Base-by-base conservation (phyloP, 192 early-diverging fungal species). In the Coemansia sp. region DNA sequence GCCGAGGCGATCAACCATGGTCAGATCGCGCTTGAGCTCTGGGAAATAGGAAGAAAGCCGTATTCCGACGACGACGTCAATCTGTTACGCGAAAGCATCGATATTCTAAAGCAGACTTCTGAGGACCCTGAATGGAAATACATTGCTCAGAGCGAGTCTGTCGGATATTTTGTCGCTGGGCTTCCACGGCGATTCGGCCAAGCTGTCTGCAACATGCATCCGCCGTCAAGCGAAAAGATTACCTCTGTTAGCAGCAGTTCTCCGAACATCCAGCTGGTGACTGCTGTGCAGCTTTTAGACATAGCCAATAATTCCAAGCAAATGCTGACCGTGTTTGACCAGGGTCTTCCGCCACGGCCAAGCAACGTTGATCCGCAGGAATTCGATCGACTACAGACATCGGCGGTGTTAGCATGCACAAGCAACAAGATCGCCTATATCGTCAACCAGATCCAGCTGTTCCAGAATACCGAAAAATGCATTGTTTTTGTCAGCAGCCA, bases 401-500 rank as follows among this genome's bases (percentile, higher is more conserved):
- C 78, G 1, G 28, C 11, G 4, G 28, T 67, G 3, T 7, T 22
- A 6, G 48, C 52, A 4, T 67, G 66, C 51, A 66, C 78, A 31
- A 69, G 73, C 57, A 75, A 68, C 64, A 81, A 81, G 52, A 60
- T 81, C 4, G 60, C 73, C 2, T 81, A 72, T 50, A 33, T 81
- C 2, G 42, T 75, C 50, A 63, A 75, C 56, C 32, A 67, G 25
- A 25, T 81, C 45, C 22, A 34, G 18, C 67, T 56, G 32, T 64
- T 67, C 57, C 45, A 61, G 48, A 30, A 42, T n/a, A 56, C 67
- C 33, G 80, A 82, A 68, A 82, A 82, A 38, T 82, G 80, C 65
- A 73, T 82, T 30, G 62, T 82, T 0, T 82, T 82, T 74, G 72
- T 64, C 10, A 73, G 49, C 62, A 63, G 25, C 52, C 80, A 40